A percentile compares a stretch with the other conserved stretches of the same genome.
phyloP scores from a whole-genome alignment of 1,284 basidiomycete species.

The Albatrellus sp. region DNA sequence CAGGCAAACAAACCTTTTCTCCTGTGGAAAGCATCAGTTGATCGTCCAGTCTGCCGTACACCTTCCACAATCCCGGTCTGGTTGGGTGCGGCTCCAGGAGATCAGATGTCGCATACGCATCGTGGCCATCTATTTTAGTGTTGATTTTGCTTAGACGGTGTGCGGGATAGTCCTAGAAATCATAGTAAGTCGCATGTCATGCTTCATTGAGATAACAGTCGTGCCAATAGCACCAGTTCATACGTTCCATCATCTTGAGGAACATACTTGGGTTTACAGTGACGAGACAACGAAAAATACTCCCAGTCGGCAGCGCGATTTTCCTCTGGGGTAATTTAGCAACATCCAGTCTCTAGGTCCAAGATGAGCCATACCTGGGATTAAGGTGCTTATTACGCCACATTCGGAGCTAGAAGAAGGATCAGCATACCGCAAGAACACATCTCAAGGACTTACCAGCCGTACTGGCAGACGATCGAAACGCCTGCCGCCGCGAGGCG shows the following conservation, averaged over 20 bases:
- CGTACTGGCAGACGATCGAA: constrained; percentile 8
- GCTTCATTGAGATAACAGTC: no score
- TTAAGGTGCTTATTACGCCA: constrained; percentile 1
- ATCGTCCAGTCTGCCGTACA: constrained; percentile 29
- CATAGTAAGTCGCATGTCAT: no score
- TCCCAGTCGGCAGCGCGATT: constrained; percentile 8
- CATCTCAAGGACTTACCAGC: constrained; percentile 7
- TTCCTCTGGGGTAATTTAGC: neutral
- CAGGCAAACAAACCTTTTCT: constrained; percentile 23
- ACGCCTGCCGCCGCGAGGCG: constrained; percentile 8
- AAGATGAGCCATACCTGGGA: neutral
- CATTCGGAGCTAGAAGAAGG: constrained; percentile 3
- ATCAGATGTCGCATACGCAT: constrained; percentile 22
- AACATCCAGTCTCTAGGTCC: neutral
- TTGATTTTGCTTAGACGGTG: constrained; percentile 10
- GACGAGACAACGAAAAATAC: constrained; percentile 8
- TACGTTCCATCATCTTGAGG: constrained; percentile 6
- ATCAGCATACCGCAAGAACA: neutral
- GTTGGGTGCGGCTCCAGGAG: constrained; percentile 28
- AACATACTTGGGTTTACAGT: constrained; percentile 5
- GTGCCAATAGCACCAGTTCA: no score
- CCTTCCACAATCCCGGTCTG: constrained; percentile 25
- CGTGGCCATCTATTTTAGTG: constrained; percentile 10
- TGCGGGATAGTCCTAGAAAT: no score
- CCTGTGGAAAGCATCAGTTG: constrained; percentile 32